phyloP scores from a whole-genome alignment of 2,329 filamentous ascomycete genomes.

The Pseudodiploospora longispora region DNA sequence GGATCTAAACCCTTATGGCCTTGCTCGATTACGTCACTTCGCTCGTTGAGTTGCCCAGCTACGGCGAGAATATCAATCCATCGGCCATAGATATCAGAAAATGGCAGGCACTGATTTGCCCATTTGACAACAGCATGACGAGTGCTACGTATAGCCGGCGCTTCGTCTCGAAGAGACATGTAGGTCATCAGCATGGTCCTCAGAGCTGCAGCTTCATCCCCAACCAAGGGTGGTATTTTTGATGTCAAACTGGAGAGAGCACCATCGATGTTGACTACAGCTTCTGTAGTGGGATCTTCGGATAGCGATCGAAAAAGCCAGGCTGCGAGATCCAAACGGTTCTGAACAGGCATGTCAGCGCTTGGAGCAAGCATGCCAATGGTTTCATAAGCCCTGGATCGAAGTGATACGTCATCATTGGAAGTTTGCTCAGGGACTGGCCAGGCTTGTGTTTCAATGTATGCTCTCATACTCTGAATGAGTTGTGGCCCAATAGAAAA shows the following conservation, averaged over 20 bases:
- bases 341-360: conserved; percentile 45
- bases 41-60: conserved; percentile 55
- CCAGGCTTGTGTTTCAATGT: conserved; percentile 78
- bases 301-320: conserved; percentile 82
- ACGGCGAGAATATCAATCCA: conserved; percentile 86
- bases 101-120: conserved; percentile 80
- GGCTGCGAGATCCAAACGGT: conserved; percentile 46
- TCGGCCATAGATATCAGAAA: conserved; percentile 66
- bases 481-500: conserved; percentile 62
- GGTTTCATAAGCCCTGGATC: conserved; percentile 80
- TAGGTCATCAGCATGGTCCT: conserved; percentile 57
- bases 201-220: conserved; percentile 25
- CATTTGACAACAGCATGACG: conserved; percentile 80
- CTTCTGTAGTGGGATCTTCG: conserved; percentile 66
- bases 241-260: conserved; percentile 66
- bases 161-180: conserved; percentile 47
- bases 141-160: conserved; percentile 58
- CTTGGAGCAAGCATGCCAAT: conserved; percentile 73
- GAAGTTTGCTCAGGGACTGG: conserved; percentile 54
- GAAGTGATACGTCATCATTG: conserved; percentile 55
- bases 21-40: conserved; percentile 81
- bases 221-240: conserved; percentile 30
- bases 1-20: conserved; percentile 79
- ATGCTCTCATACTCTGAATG: conserved; percentile 61
- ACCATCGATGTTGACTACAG: conserved; percentile 82